Conservation (phyloP, 1,284 basidiomycete genomes). For the Heimioporus retisporus region DNA sequence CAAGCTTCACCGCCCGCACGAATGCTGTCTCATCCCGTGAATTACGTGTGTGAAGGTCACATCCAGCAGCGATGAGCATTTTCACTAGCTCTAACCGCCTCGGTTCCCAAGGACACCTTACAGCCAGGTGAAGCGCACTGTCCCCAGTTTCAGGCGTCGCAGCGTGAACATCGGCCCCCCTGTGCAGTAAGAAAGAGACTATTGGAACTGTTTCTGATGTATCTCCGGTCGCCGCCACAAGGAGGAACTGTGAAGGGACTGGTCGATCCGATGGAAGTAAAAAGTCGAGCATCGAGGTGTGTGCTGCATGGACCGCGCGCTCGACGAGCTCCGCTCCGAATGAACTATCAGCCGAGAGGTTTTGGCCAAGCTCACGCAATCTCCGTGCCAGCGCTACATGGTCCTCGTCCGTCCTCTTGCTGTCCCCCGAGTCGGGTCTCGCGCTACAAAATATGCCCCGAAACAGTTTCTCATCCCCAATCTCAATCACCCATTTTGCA, state of each 20-base stretch:
- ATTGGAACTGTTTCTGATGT: background rate
- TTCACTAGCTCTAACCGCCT: background rate
- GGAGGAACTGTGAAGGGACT: background rate
- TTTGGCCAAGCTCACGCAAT: slow-evolving; percentile 1
- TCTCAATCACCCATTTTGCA: background rate
- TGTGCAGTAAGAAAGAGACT: background rate
- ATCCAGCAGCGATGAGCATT: background rate
- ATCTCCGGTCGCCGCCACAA: background rate
- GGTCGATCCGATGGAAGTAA: slow-evolving; percentile 3
- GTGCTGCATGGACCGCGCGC: background rate
- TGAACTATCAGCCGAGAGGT: background rate
- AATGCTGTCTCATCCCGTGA: background rate
- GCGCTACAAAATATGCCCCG: slow-evolving; percentile 6
- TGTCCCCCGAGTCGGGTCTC: background rate
- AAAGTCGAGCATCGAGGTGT: slow-evolving; percentile 2
- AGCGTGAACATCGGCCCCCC: background rate
- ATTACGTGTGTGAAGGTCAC: background rate
- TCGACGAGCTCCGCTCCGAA: slow-evolving; percentile 2
- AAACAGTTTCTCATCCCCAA: background rate
- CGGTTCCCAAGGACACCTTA: slow-evolving; percentile 6
- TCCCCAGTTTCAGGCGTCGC: background rate
- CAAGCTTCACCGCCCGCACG: no score
- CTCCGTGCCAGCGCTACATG: slow-evolving; percentile 1
- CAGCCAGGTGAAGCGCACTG: slow-evolving; percentile 5
- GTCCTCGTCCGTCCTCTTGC: background rate